Conservation (phyloP, 2,329 filamentous ascomycete species). For the Aspergillus piperis region DNA sequence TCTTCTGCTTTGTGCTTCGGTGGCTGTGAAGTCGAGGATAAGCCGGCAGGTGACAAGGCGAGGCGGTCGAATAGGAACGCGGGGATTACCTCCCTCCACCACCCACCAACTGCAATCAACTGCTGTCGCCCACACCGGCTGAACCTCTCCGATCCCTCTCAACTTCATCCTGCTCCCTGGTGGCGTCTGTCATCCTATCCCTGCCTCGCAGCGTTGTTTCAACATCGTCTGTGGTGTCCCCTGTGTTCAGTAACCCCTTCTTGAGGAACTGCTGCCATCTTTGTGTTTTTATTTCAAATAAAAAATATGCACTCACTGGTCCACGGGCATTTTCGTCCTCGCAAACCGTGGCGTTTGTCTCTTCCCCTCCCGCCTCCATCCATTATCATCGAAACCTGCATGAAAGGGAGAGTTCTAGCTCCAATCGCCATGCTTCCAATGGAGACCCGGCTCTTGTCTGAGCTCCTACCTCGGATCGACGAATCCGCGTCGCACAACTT, state of each 20-base stretch:
- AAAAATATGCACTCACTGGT: neutral
- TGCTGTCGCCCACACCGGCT: neutral
- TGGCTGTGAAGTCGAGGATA: neutral
- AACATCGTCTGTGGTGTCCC: neutral
- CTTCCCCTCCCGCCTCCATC: conserved; percentile 8
- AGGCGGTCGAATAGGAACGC: neutral
- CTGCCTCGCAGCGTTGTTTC: neutral
- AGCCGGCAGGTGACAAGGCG: conserved; percentile 2
- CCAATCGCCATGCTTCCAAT: conserved; percentile 15
- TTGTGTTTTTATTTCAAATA: neutral
- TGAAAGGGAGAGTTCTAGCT: conserved; percentile 12
- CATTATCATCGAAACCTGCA: conserved; percentile 19
- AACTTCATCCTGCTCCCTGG: neutral
- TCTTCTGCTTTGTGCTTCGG: neutral
- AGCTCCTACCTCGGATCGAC: conserved; percentile 23
- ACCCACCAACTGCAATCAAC: neutral
- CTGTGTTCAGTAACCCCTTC: neutral
- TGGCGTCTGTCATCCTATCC: neutral
- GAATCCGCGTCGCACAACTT: conserved; percentile 24
- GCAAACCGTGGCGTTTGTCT: conserved; percentile 5
- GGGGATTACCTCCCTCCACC: conserved; percentile 6
- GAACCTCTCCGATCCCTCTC: conserved; percentile 6
- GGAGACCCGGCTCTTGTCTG: conserved; percentile 14
- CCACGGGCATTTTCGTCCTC: neutral
- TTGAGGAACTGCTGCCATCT: neutral